phyloP scores from a whole-genome alignment of 352 stramenopile genomes.

The Phytopythium aichiense region DNA sequence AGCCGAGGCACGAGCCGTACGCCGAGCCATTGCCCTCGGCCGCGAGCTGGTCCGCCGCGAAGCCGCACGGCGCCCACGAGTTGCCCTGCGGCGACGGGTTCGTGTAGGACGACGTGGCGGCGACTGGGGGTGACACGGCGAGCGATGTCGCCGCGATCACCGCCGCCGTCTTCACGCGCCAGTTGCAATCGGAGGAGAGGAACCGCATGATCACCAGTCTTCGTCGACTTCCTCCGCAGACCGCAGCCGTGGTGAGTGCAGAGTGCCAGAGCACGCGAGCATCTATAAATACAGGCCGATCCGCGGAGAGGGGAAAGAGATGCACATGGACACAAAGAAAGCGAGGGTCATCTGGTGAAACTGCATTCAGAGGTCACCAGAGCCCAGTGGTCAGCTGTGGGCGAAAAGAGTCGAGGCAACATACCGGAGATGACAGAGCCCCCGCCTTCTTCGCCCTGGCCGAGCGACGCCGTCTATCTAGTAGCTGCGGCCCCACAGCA shows the following conservation, averaged over 20 bases:
- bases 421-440: background rate
- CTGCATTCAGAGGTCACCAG: background rate
- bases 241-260: background rate
- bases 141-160: background rate
- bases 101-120: conserved; percentile 30
- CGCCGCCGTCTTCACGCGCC: background rate
- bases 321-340: background rate
- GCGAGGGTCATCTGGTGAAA: background rate
- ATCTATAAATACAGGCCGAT: background rate
- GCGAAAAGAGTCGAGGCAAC: background rate
- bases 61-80: conserved; percentile 56
- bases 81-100: conserved; percentile 55
- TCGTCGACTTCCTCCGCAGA: background rate
- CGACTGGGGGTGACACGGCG: conserved; percentile 12
- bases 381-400: background rate
- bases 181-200: no score
- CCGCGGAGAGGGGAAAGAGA: background rate
- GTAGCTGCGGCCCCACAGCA: conserved; percentile 85
- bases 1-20: conserved; percentile 62
- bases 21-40: conserved; percentile 55
- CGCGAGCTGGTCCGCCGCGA: conserved; percentile 41
- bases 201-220: background rate
- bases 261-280: background rate
- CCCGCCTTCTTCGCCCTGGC: background rate
- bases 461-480: conserved; percentile 22